A percentile compares a stretch with the other conserved stretches of the same genome.
These are phyloP conservation scores for Candida verbasci DNA, from an alignment of 805 yeast genomes.

Conservation along the genomic window DNA sequence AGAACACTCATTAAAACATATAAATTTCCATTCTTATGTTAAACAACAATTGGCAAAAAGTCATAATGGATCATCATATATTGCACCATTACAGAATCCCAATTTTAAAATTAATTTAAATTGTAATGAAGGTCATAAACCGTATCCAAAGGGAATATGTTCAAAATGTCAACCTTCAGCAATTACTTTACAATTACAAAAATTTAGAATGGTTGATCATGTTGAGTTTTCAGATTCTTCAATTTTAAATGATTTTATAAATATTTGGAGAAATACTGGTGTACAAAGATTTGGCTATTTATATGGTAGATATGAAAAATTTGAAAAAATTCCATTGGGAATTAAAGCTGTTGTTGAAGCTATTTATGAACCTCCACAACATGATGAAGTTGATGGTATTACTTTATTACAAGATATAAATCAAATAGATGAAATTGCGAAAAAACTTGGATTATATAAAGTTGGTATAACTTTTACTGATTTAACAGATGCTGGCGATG, in stretches of 20 bases:
- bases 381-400: conserved; percentile 81
- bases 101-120: conserved; percentile 57
- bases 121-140: conserved; percentile 80
- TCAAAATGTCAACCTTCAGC: conserved; percentile 97
- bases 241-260: conserved; percentile 78
- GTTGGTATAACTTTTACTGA: conserved; percentile 91
- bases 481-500: conserved; percentile 85
- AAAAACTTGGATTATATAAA: conserved; percentile 55
- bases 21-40: conserved; percentile 79
- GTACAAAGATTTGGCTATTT: conserved; percentile 81
- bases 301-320: conserved; percentile 75
- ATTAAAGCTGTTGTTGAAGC: conserved; percentile 92
- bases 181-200: conserved; percentile 84
- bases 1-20: conserved; percentile 77
- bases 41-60: conserved; percentile 72
- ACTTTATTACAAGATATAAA: conserved; percentile 52
- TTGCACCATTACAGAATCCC: conserved; percentile 75
- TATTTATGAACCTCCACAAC: conserved; percentile 89
- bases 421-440: conserved; percentile 51
- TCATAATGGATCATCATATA: conserved; percentile 56
- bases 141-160: conserved; percentile 94
- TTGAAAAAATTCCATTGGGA: conserved; percentile 86
- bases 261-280: conserved; percentile 88
- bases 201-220: conserved; percentile 95
- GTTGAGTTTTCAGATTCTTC: conserved; percentile 79